Conservation (phyloP, 441 rosid species). For the Mallotus repandus region DNA sequence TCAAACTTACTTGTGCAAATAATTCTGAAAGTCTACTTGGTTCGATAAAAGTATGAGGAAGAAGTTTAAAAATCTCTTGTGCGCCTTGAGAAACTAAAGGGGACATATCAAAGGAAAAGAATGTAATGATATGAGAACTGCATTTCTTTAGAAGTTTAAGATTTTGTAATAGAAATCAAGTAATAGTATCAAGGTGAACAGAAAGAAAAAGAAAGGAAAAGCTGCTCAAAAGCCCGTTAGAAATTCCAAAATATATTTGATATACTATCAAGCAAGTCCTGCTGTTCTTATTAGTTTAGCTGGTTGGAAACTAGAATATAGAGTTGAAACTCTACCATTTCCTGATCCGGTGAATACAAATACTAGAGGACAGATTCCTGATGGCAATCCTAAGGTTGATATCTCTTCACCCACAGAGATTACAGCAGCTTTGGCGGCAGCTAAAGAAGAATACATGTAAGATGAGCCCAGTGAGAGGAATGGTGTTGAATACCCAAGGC, state of each 20-base stretch:
- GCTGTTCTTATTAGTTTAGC: neutral
- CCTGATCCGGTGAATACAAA: slow-evolving; percentile 86
- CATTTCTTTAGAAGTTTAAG: neutral
- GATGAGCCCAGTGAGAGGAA: slow-evolving; percentile 84
- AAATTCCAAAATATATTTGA: neutral
- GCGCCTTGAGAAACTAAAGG: slow-evolving; percentile 77
- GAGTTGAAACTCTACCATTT: slow-evolving; percentile 51
- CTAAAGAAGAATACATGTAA: slow-evolving; percentile 83
- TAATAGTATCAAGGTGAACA: neutral
- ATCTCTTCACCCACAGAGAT: slow-evolving; percentile 91
- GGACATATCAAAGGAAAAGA: slow-evolving; percentile 1
- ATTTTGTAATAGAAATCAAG: neutral
- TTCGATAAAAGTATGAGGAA: slow-evolving; percentile 83
- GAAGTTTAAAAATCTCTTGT: slow-evolving; percentile 91
- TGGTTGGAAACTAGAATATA: neutral
- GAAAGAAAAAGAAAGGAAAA: neutral
- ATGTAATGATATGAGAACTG: neutral
- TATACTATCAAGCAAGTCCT: neutral
- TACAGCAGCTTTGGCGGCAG: slow-evolving; percentile 90
- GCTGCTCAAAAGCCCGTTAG: neutral
- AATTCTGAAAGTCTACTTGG: slow-evolving; percentile 73
- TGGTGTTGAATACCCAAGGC: slow-evolving; percentile 86
- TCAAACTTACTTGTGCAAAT: slow-evolving; percentile 50
- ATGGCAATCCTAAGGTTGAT: slow-evolving; percentile 67
- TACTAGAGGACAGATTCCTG: slow-evolving; percentile 90